A percentile compares a stretch with the other conserved stretches of the same genome.
Evolutionary conservation across 2,329 filamentous ascomycete genomes (phyloP).

Genomic region (Penicillium sp.): DNA sequence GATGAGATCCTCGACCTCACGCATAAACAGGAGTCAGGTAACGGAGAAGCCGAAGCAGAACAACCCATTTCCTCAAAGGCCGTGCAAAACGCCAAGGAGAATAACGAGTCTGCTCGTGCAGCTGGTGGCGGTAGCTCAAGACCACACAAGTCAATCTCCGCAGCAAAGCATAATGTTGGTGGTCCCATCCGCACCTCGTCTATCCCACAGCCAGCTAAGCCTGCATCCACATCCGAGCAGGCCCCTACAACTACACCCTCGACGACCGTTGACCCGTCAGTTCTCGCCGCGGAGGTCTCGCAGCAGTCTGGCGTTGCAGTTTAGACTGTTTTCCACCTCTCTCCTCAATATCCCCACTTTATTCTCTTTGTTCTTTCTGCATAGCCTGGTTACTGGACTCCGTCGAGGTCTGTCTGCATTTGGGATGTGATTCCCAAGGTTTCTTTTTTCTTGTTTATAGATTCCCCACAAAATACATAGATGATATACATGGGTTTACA

Average conservation of each 20-base stretch:
- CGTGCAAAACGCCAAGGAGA: slow-evolving; percentile 42
- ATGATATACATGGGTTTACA: slow-evolving; percentile 18
- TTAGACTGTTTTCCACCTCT: slow-evolving; percentile 16
- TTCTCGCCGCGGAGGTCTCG: slow-evolving; percentile 26
- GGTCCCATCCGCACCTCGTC: slow-evolving; percentile 45
- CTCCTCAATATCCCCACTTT: background rate
- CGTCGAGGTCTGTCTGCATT: slow-evolving; percentile 20
- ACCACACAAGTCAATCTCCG: slow-evolving; percentile 31
- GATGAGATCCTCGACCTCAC: slow-evolving; percentile 63
- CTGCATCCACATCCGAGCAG: slow-evolving; percentile 30
- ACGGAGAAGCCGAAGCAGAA: slow-evolving; percentile 9
- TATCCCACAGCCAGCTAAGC: slow-evolving; percentile 35
- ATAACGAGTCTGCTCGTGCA: slow-evolving; percentile 44
- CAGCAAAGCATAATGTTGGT: slow-evolving; percentile 34
- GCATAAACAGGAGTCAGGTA: slow-evolving; percentile 34
- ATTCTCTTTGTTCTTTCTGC: slow-evolving; percentile 21
- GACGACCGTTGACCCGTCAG: slow-evolving; percentile 29
- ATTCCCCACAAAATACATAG: slow-evolving; percentile 22
- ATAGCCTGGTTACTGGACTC: slow-evolving; percentile 32
- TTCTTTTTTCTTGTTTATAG: slow-evolving; percentile 19
- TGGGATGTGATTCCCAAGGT: slow-evolving; percentile 12
- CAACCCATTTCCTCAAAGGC: slow-evolving; percentile 35
- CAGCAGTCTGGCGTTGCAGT: slow-evolving; percentile 34
- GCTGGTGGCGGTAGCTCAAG: slow-evolving; percentile 40
- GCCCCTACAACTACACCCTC: background rate